These are phyloP conservation scores for Elasticomyces elasticus DNA, from an alignment of 495 filamentous ascomycete species.

Conservation along the genomic window DNA sequence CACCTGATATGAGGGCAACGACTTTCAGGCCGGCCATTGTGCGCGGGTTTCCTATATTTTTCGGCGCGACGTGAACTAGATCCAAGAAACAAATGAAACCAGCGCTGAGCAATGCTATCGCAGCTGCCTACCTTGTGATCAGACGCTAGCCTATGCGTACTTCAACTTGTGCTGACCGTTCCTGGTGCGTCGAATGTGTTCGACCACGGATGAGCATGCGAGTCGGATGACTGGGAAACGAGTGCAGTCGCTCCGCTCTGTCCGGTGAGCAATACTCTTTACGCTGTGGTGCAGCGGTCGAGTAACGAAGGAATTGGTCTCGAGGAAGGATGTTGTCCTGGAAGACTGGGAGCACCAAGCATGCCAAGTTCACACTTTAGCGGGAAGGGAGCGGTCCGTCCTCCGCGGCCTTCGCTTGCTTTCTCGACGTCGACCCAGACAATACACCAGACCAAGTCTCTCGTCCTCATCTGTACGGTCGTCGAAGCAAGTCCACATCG, in stretches of 20 bases:
- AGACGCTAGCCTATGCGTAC: background rate
- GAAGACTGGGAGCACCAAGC: too few species aligned
- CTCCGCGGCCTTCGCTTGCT: too few species aligned
- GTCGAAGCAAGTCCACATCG: too few species aligned
- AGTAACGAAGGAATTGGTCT: slow-evolving; percentile 19
- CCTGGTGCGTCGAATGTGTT: slow-evolving; percentile 2
- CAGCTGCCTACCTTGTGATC: slow-evolving; percentile 6
- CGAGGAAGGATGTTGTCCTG: slow-evolving; percentile 8
- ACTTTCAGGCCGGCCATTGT: slow-evolving; percentile 50
- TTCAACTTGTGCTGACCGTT: background rate
- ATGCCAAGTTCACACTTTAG: too few species aligned
- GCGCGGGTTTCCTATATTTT: background rate
- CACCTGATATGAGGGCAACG: slow-evolving; percentile 86
- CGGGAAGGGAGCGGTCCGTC: too few species aligned
- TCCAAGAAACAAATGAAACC: background rate
- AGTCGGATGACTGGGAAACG: slow-evolving; percentile 18
- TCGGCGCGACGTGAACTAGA: background rate
- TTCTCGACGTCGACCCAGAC: too few species aligned
- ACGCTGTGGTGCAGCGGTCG: slow-evolving; percentile 5
- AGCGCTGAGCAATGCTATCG: background rate
- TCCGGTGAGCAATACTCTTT: slow-evolving; percentile 20
- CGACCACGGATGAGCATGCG: slow-evolving; percentile 8
- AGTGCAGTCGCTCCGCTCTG: slow-evolving; percentile 22
- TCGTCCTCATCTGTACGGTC: too few species aligned
- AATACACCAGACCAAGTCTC: too few species aligned